phyloP scores from a whole-genome alignment of 2,329 filamentous ascomycete species.

The Phaeosphaeria sp. region DNA sequence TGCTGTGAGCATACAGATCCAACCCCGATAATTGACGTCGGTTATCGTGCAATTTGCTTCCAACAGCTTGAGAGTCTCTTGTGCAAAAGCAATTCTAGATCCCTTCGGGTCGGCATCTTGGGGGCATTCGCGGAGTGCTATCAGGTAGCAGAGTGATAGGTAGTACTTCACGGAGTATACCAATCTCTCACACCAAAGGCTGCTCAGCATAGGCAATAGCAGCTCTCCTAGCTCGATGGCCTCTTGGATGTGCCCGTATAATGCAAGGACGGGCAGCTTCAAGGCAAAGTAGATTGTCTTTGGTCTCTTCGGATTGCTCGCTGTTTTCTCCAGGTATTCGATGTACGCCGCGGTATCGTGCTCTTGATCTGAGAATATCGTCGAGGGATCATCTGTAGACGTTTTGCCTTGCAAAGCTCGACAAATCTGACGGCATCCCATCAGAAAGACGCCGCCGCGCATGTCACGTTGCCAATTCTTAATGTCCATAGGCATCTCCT shows the following conservation, averaged over 20 bases:
- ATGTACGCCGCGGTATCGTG: constrained; percentile 67
- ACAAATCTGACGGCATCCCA: constrained; percentile 69
- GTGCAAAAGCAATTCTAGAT: constrained; percentile 62
- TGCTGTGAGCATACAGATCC: constrained; percentile 72
- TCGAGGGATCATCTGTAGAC: constrained; percentile 54
- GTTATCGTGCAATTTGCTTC: constrained; percentile 69
- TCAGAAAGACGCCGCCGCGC: constrained; percentile 73
- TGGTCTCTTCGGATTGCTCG: constrained; percentile 68
- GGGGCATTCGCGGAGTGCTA: constrained; percentile 47
- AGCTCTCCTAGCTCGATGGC: constrained; percentile 52
- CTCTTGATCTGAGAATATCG: constrained; percentile 71
- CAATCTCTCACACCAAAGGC: constrained; percentile 53
- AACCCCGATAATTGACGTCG: constrained; percentile 74
- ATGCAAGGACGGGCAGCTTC: constrained; percentile 50
- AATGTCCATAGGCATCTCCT: constrained; percentile 76
- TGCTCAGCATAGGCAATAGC: constrained; percentile 50
- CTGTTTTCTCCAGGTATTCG: constrained; percentile 55
- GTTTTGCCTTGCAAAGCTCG: constrained; percentile 81
- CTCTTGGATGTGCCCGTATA: constrained; percentile 53
- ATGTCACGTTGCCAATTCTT: constrained; percentile 75
- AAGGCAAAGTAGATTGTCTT: constrained; percentile 71
- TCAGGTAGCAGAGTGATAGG: constrained; percentile 51
- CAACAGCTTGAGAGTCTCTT: constrained; percentile 65
- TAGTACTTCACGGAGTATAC: constrained; percentile 54
- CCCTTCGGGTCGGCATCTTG: constrained; percentile 46